Evolutionary conservation across 2,329 filamentous ascomycete genomes (phyloP), one percentile per base, ranked within the genome.

Genomic region (Thielaviopsis ethacetica): DNA sequence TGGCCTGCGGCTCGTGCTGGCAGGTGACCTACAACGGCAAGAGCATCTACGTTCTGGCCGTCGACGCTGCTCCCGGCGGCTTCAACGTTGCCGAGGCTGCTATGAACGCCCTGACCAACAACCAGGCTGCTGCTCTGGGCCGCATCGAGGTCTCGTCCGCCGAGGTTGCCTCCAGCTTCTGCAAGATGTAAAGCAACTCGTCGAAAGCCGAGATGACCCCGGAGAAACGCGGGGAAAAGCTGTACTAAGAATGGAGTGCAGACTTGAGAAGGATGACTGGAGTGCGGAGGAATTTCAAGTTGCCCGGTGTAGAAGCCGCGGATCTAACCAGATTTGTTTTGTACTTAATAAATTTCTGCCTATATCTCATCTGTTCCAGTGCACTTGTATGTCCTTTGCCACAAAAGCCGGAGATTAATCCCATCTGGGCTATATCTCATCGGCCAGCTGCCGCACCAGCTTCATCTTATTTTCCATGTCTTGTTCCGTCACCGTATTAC

Each of bases 391-490:
- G n/a, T n/a, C n/a, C n/a, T n/a, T n/a, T n/a, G n/a, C n/a, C n/a
- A n/a, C n/a, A n/a, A n/a, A n/a, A n/a, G n/a, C n/a, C n/a, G n/a
- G n/a, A n/a, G n/a, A 21, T 50, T 24, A 70, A 51, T 68, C 62
- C 60, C 70, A 64, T 0, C 67, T 68, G 5, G 62, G 62, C 86
- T 86, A 91, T 60, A 90, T 78, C 65, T 84, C 80, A 66, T 89
- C 79, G 2, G 86, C 85, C 65, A 91, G 81, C 64, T 81, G 75
- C 63, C 85, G 78, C 19, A 90, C 84, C 57, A 91, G 71, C 63
- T 78, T 74, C 65, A 91, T 71, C 74, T 90, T 91, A 69, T 78
- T 81, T 71, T 80, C 80, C 82, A 90, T 84, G 62, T 86, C 85
- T 53, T 86, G 79, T 62, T 81, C 74, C 22, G 76, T 78, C 58